A percentile compares a stretch with the other conserved stretches of the same genome.
Conservation (phyloP, 371 early-diverging fungal genomes). For the Zopfochytrium polystomum region DNA sequence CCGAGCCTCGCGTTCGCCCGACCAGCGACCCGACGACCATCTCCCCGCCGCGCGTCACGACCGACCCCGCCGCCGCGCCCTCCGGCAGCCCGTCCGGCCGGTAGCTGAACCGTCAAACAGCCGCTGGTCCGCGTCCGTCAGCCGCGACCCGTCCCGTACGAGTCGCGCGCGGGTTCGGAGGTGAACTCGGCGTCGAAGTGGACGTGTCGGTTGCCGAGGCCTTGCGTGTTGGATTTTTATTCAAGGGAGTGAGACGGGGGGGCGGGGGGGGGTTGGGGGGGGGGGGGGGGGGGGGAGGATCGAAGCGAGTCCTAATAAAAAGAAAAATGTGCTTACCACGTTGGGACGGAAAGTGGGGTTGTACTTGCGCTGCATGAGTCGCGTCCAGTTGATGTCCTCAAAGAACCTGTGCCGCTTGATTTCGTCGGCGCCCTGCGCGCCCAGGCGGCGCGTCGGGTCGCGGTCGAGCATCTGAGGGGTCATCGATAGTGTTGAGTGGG, state of each 20-base stretch:
- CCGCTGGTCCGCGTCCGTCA: conserved; percentile 86
- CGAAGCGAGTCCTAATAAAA: not conserved
- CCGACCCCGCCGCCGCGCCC: conserved; percentile 3
- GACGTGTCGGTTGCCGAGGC: conserved; percentile 64
- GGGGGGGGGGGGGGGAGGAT: not conserved
- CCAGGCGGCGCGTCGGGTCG: conserved; percentile 80
- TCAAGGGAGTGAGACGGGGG: not conserved
- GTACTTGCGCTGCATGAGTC: conserved; percentile 77
- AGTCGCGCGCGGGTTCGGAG: conserved; percentile 79
- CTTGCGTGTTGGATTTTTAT: not conserved
- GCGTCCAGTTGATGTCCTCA: conserved; percentile 87
- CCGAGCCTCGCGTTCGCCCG: not conserved
- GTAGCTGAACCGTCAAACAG: conserved; percentile 94
- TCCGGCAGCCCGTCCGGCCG: conserved; percentile 25
- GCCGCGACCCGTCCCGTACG: conserved; percentile 67
- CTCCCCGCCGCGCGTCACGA: not conserved
- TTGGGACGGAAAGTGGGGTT: conserved; percentile 93
- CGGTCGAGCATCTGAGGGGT: conserved; percentile 75
- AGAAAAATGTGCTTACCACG: conserved; percentile 54
- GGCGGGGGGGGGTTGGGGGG: not conserved
- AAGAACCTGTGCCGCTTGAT: conserved; percentile 92
- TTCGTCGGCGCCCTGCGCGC: conserved; percentile 78
- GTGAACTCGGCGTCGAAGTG: conserved; percentile 75
- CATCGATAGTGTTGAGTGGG: not conserved
- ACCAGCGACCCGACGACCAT: no score